Conservation (phyloP, 2,329 filamentous ascomycete species). For the Cercospora canescens region DNA sequence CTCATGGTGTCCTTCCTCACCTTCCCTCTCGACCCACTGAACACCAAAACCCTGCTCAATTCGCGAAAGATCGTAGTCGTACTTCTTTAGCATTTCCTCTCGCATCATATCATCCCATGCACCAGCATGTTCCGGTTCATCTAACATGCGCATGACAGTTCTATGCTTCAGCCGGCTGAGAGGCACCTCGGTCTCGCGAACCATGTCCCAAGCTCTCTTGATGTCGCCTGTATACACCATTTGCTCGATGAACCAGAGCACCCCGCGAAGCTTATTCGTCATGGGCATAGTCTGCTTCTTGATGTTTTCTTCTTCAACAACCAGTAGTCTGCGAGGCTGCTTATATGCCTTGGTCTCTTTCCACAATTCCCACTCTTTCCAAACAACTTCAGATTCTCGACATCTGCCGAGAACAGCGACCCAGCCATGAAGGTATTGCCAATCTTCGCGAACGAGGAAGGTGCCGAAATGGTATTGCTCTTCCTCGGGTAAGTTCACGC, state of each 20-base stretch:
- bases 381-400: slow-evolving; percentile 30
- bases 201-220: slow-evolving; percentile 33
- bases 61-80: slow-evolving; percentile 30
- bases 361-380: slow-evolving; percentile 38
- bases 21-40: slow-evolving; percentile 25
- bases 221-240: slow-evolving; percentile 33
- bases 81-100: slow-evolving; percentile 31
- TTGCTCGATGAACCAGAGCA: slow-evolving; percentile 39
- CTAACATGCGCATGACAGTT: slow-evolving; percentile 29
- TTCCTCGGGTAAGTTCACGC: slow-evolving; percentile 26
- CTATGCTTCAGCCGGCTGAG: slow-evolving; percentile 26
- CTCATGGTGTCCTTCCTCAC: slow-evolving; percentile 30
- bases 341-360: slow-evolving; percentile 25
- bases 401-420: slow-evolving; percentile 36
- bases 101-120: slow-evolving; percentile 29
- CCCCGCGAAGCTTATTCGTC: slow-evolving; percentile 32
- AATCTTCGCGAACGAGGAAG: slow-evolving; percentile 34
- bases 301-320: not conserved
- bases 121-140: slow-evolving; percentile 29
- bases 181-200: slow-evolving; percentile 27
- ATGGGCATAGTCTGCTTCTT: not conserved
- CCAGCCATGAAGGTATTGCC: slow-evolving; percentile 39
- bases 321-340: slow-evolving; percentile 23
- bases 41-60: slow-evolving; percentile 37
- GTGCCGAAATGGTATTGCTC: slow-evolving; percentile 35